Evolutionary conservation across 2,329 filamentous ascomycete genomes (phyloP).

Genomic region (Penicillium digitatum): DNA sequence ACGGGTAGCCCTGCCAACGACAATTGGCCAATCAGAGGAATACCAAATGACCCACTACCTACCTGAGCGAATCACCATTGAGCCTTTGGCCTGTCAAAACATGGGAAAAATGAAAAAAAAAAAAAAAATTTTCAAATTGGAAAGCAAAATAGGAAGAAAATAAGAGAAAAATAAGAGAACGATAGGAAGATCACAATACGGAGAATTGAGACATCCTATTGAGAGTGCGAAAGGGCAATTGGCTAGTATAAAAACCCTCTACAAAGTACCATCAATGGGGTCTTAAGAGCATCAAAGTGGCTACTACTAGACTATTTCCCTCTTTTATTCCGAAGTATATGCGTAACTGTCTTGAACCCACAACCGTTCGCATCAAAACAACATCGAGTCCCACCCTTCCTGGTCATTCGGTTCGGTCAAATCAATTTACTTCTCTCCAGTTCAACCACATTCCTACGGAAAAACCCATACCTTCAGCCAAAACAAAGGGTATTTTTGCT

Average conservation of each 20-base stretch:
- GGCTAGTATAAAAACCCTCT: not conserved
- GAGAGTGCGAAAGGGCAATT: not conserved
- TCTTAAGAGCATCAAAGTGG: not conserved
- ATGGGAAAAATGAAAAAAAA: not conserved
- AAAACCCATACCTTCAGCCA: constrained; percentile 27
- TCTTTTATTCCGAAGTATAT: not conserved
- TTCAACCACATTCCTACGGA: constrained; percentile 20
- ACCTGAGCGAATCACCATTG: constrained; percentile 14
- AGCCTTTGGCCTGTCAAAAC: constrained; percentile 2
- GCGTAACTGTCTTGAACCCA: not conserved
- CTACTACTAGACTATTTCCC: not conserved
- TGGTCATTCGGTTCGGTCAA: not conserved
- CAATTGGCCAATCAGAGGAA: constrained; percentile 8
- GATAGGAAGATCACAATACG: not conserved
- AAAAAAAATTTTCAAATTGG: not conserved
- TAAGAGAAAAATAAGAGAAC: not conserved
- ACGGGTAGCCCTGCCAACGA: constrained; percentile 24
- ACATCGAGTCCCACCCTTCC: constrained; percentile 14
- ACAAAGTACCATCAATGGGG: not conserved
- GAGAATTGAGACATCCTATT: not conserved
- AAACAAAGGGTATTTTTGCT: constrained; percentile 31
- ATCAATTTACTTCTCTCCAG: not conserved
- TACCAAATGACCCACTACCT: constrained; percentile 1
- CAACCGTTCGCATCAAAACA: constrained; percentile 16
- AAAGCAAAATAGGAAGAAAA: not conserved